phyloP scores from a whole-genome alignment of 2,329 filamentous ascomycete species.

The Colletotrichum sp. region DNA sequence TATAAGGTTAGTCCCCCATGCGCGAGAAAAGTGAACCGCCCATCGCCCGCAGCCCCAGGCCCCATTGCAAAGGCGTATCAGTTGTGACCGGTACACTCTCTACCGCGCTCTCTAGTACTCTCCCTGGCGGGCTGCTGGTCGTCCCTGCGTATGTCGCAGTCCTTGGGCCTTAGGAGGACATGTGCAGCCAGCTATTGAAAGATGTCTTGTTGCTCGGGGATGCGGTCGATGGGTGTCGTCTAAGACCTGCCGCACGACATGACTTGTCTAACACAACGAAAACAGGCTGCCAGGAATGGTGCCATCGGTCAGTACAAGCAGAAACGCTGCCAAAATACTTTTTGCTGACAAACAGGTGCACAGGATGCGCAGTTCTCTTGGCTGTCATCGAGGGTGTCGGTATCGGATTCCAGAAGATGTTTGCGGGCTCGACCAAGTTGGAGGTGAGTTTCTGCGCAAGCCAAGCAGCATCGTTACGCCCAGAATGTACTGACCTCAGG shows the following conservation, averaged over 20 bases:
- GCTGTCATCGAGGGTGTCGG: conserved; percentile 88
- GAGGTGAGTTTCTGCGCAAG: conserved; percentile 59
- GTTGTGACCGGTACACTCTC: background rate
- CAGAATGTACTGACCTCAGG: conserved; percentile 5
- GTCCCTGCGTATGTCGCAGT: background rate
- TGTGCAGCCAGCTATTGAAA: background rate
- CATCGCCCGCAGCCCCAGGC: accelerated
- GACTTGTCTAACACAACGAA: background rate
- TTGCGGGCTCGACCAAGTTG: conserved; percentile 86
- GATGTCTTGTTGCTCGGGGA: background rate
- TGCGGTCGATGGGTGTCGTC: background rate
- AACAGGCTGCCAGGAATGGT: conserved; percentile 80
- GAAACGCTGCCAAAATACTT: background rate
- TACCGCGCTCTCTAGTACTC: background rate
- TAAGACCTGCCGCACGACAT: background rate
- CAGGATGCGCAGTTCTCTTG: conserved; percentile 83
- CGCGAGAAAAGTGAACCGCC: background rate
- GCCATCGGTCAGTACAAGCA: conserved; percentile 67
- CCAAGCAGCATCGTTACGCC: accelerated
- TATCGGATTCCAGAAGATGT: conserved; percentile 94
- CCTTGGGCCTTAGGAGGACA: background rate
- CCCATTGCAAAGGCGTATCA: background rate
- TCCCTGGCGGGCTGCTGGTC: background rate
- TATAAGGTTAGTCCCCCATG: conserved; percentile 56
- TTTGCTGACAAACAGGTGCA: background rate